Evolutionary conservation across 2,329 filamentous ascomycete genomes (phyloP).

Genomic region (Orbilia brochopaga): DNA sequence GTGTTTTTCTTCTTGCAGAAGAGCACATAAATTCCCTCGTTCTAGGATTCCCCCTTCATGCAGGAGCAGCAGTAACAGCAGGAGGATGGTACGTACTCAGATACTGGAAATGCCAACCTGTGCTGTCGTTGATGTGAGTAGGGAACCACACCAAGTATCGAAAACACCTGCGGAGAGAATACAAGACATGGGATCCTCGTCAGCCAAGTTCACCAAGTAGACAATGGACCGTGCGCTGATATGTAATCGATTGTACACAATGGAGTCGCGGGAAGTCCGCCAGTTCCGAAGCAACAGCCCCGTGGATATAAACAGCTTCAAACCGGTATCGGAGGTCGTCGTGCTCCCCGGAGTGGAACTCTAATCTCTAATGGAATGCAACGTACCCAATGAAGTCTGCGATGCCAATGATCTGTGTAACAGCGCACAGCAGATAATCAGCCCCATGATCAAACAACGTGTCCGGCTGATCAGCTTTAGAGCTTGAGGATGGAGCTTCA

Average conservation of each 20-base stretch:
- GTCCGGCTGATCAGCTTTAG: not conserved
- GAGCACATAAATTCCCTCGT: slow-evolving; percentile 23
- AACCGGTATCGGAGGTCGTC: not conserved
- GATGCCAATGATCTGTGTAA: slow-evolving; percentile 45
- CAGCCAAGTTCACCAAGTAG: slow-evolving; percentile 1
- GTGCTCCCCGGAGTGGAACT: slow-evolving; percentile 9
- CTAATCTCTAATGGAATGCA: not conserved
- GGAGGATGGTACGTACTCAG: slow-evolving; percentile 35
- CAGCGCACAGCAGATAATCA: slow-evolving; percentile 23
- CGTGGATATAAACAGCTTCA: no score
- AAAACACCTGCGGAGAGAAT: slow-evolving; percentile 26
- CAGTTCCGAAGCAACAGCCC: no score
- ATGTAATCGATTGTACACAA: no score
- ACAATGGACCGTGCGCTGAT: no score
- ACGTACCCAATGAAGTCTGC: slow-evolving; percentile 46
- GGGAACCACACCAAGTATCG: slow-evolving; percentile 30
- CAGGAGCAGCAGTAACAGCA: slow-evolving; percentile 24
- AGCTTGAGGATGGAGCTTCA: not conserved
- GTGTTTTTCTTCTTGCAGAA: slow-evolving; percentile 10
- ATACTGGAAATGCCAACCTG: slow-evolving; percentile 49
- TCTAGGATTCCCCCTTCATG: slow-evolving; percentile 29
- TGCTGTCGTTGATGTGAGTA: slow-evolving; percentile 49
- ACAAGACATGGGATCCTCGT: slow-evolving; percentile 32
- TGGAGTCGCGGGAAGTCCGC: no score
- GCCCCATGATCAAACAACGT: slow-evolving; percentile 17